A percentile compares a stretch with the other conserved stretches of the same genome.
These are phyloP conservation scores for Cyberlindnera mississippiensis DNA, from an alignment of 805 yeast species.

Conservation along the genomic window DNA sequence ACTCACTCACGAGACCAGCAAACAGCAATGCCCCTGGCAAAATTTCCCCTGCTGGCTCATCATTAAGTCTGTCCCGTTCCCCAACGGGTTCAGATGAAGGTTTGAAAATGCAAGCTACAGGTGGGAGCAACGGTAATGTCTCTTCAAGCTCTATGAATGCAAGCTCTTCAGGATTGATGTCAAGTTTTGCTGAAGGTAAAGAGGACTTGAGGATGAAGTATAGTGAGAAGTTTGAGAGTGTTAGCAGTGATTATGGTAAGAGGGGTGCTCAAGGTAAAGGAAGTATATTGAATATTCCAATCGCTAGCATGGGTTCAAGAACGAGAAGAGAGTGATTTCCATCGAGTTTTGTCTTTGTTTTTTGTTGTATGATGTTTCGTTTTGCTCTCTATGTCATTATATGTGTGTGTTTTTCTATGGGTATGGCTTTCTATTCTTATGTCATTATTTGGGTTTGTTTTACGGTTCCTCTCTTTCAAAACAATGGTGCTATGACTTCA, in stretches of 20 bases:
- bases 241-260: constrained; percentile 1
- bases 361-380: not conserved
- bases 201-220: constrained; percentile 12
- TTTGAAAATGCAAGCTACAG: not conserved
- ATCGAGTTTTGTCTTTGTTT: not conserved
- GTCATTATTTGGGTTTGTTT: too few relatives aligned
- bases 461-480: too few relatives aligned
- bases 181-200: constrained; percentile 8
- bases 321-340: constrained; percentile 13
- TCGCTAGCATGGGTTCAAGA: constrained; percentile 20
- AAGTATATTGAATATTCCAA: constrained; percentile 24
- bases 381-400: not conserved
- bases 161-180: constrained; percentile 4
- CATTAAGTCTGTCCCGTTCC: constrained; percentile 3
- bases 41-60: constrained; percentile 6
- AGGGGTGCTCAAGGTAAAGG: constrained; percentile 6
- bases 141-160: not conserved
- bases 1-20: not conserved
- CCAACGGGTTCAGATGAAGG: constrained; percentile 6
- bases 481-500: too few relatives aligned
- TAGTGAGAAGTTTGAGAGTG: constrained; percentile 12
- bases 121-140: not conserved
- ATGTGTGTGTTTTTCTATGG: too few relatives aligned
- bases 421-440: too few relatives aligned
- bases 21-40: constrained; percentile 5